phyloP scores from a whole-genome alignment of 768 basidiomycete genomes.

The Hortiboletus campestris region DNA sequence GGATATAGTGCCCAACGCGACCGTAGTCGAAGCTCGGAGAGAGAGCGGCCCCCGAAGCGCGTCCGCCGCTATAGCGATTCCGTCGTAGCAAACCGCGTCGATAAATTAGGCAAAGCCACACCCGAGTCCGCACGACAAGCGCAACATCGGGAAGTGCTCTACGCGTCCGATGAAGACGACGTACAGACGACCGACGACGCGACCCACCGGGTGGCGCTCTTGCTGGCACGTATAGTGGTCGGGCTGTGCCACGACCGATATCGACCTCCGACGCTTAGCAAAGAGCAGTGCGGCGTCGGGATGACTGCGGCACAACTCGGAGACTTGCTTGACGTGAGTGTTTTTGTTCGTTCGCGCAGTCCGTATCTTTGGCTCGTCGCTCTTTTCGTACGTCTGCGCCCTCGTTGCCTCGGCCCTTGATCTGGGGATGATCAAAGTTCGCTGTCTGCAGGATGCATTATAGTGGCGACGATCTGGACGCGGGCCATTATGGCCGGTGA shows the following conservation, averaged over 20 bases:
- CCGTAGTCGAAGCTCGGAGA: constrained; percentile 20
- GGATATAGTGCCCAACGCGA: constrained; percentile 8
- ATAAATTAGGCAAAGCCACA: constrained; percentile 15
- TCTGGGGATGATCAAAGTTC: constrained; percentile 7
- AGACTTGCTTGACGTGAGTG: constrained; percentile 33
- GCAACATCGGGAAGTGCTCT: background rate
- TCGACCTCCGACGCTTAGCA: constrained; percentile 1
- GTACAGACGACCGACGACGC: background rate
- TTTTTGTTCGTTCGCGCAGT: background rate
- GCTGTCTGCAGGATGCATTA: constrained; percentile 8
- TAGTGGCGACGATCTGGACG: constrained; percentile 16
- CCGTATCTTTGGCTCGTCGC: background rate
- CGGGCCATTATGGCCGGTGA: background rate
- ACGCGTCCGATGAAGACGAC: constrained; percentile 1
- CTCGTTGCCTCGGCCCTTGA: constrained; percentile 19
- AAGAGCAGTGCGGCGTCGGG: constrained; percentile 12
- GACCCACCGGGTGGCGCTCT: constrained; percentile 16
- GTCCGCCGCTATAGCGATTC: constrained; percentile 15
- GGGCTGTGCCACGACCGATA: constrained; percentile 25
- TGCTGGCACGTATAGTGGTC: constrained; percentile 24
- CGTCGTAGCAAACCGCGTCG: constrained; percentile 6
- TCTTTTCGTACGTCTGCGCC: background rate
- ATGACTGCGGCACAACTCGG: constrained; percentile 32
- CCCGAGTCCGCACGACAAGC: constrained; percentile 6
- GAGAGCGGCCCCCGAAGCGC: constrained; percentile 31